Evolutionary conservation across 176 grass and related monocot genomes (phyloP).

Genomic region (Typha latifolia): DNA sequence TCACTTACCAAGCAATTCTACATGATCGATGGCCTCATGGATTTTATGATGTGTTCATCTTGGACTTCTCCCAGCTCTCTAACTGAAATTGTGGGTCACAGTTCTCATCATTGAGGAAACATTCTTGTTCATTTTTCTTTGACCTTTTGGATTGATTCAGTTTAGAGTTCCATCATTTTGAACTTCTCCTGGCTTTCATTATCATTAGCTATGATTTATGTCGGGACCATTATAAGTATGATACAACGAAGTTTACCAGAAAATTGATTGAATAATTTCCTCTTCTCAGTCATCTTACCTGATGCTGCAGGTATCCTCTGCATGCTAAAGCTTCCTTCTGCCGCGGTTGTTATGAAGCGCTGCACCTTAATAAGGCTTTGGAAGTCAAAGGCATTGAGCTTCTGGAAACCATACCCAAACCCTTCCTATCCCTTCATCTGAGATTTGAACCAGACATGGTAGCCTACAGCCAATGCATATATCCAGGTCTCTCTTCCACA

Average conservation of each 20-base stretch:
- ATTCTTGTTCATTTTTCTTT: too few species aligned
- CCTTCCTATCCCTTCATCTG: constrained; percentile 84
- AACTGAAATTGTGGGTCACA: too few species aligned
- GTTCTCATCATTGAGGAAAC: too few species aligned
- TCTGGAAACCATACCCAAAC: constrained; percentile 71
- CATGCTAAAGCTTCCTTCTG: constrained; percentile 76
- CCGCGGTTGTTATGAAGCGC: constrained; percentile 82
- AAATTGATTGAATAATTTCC: background rate
- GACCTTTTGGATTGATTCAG: too few species aligned
- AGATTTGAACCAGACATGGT: constrained; percentile 99
- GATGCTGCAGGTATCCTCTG: constrained; percentile 49
- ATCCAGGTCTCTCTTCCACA: constrained; percentile 50
- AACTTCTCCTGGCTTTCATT: too few species aligned
- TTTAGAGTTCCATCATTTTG: too few species aligned
- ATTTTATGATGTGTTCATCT: too few species aligned
- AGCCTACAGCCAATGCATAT: constrained; percentile 63
- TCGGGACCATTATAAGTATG: background rate
- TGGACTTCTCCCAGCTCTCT: too few species aligned
- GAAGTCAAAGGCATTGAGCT: constrained; percentile 54
- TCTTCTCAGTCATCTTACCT: constrained; percentile 1
- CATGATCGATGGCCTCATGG: too few species aligned
- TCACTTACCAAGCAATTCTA: too few species aligned
- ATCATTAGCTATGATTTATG: background rate
- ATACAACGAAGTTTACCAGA: background rate
- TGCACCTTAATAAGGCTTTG: constrained; percentile 60